phyloP scores from a whole-genome alignment of 2,329 filamentous ascomycete genomes.

The Scopulariopsis brevicaulis region DNA sequence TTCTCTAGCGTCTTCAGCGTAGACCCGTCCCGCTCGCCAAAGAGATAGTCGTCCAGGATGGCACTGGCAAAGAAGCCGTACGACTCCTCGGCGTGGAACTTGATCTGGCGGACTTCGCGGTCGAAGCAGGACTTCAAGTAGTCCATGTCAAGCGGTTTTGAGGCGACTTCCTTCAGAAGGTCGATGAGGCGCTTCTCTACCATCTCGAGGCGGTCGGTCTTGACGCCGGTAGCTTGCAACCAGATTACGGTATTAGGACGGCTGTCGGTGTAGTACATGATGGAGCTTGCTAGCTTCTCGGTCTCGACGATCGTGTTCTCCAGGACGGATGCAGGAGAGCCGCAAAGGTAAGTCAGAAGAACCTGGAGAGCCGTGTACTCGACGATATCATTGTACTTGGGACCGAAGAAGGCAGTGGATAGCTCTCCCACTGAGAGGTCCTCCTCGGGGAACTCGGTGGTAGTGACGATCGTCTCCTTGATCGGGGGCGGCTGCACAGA shows the following conservation, averaged over 20 bases:
- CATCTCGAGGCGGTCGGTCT: constrained; percentile 69
- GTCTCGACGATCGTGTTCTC: constrained; percentile 90
- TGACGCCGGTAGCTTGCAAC: constrained; percentile 78
- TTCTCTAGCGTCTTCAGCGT: constrained; percentile 51
- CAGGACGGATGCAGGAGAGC: constrained; percentile 83
- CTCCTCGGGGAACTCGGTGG: constrained; percentile 87
- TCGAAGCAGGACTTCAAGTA: constrained; percentile 84
- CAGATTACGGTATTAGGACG: constrained; percentile 76
- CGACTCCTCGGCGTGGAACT: constrained; percentile 72
- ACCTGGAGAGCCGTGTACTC: constrained; percentile 65
- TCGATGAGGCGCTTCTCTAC: constrained; percentile 82
- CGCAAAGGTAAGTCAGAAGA: constrained; percentile 76
- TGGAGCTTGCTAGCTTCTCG: constrained; percentile 80
- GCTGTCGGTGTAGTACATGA: constrained; percentile 68
- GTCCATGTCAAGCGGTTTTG: constrained; percentile 73
- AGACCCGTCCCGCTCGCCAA: constrained; percentile 74
- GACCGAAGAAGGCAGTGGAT: constrained; percentile 76
- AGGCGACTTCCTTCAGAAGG: constrained; percentile 68
- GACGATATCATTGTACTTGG: constrained; percentile 61
- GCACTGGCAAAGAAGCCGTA: constrained; percentile 72
- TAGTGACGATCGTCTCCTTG: constrained; percentile 61
- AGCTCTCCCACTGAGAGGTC: constrained; percentile 91
- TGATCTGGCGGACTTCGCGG: constrained; percentile 69
- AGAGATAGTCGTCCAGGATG: constrained; percentile 87
- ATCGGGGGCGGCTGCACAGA: constrained; percentile 68